A percentile compares a stretch with the other conserved stretches of the same genome.
Conservation (phyloP, 1,139 yeast genomes). For the Meyerozyma athensensis region DNA sequence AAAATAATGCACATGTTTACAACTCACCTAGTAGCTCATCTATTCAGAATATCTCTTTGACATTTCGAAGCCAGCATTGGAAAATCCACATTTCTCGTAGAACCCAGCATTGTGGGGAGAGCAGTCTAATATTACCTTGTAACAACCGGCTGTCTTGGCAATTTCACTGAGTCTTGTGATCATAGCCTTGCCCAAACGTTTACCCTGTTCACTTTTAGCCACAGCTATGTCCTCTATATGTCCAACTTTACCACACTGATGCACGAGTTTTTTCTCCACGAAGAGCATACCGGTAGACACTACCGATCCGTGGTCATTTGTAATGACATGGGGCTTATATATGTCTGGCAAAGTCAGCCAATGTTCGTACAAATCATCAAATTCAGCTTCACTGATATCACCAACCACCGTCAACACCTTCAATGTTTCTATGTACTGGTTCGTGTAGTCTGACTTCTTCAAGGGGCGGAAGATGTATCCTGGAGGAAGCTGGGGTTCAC, state of each 20-base stretch:
- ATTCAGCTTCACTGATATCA: constrained; percentile 38
- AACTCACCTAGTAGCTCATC: background rate
- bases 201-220: constrained; percentile 71
- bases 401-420: constrained; percentile 65
- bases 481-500: constrained; percentile 29
- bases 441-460: constrained; percentile 38
- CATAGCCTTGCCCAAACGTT: constrained; percentile 65
- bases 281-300: constrained; percentile 46
- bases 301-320: constrained; percentile 41
- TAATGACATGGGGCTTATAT: constrained; percentile 60
- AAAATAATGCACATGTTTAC: background rate
- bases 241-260: constrained; percentile 80
- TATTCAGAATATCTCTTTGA: constrained; percentile 19
- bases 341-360: constrained; percentile 45
- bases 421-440: constrained; percentile 48
- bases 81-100: constrained; percentile 81
- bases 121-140: constrained; percentile 89
- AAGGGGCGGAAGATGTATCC: constrained; percentile 53
- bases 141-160: constrained; percentile 64
- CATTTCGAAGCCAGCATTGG: constrained; percentile 75
- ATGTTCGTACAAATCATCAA: constrained; percentile 36
- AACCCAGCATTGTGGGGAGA: constrained; percentile 74
- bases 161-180: constrained; percentile 58
- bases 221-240: constrained; percentile 96
- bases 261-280: constrained; percentile 64